These are phyloP conservation scores for Perkinsus olseni DNA, from an alignment of 169 alveolate species.

Conservation along the genomic window DNA sequence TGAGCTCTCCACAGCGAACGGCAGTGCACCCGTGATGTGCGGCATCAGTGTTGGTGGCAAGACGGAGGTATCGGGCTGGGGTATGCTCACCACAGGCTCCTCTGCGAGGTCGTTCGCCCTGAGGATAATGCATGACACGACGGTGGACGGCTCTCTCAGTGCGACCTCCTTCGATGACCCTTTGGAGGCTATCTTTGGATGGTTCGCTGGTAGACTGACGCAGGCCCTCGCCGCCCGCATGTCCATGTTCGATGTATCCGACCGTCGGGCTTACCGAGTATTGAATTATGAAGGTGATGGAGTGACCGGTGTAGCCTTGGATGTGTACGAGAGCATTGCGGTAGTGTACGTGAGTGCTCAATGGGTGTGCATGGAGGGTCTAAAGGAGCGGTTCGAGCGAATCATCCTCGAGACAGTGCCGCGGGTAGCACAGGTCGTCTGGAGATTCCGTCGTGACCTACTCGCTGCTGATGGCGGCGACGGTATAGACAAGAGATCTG, in stretches of 20 bases:
- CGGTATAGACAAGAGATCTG: background rate
- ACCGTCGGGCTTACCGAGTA: background rate
- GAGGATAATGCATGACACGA: background rate
- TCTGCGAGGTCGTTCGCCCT: background rate
- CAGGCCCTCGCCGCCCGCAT: background rate
- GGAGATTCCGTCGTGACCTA: background rate
- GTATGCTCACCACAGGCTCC: background rate
- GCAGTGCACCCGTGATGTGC: background rate
- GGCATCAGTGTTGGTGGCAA: background rate
- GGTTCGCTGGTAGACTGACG: background rate
- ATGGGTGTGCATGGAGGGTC: background rate
- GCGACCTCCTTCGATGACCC: background rate
- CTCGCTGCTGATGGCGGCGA: background rate
- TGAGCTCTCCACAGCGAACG: background rate
- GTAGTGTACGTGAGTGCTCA: background rate
- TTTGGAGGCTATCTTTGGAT: background rate
- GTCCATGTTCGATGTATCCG: background rate
- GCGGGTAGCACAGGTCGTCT: background rate
- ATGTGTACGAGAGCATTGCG: background rate
- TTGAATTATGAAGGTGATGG: background rate
- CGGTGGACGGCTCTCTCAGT: background rate
- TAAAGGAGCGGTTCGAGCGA: background rate
- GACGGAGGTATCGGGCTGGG: background rate
- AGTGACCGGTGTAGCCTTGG: background rate
- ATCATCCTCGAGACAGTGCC: background rate